These are phyloP conservation scores for Benincasa hispida DNA, from an alignment of 306 rosid species.

Conservation along the genomic window DNA sequence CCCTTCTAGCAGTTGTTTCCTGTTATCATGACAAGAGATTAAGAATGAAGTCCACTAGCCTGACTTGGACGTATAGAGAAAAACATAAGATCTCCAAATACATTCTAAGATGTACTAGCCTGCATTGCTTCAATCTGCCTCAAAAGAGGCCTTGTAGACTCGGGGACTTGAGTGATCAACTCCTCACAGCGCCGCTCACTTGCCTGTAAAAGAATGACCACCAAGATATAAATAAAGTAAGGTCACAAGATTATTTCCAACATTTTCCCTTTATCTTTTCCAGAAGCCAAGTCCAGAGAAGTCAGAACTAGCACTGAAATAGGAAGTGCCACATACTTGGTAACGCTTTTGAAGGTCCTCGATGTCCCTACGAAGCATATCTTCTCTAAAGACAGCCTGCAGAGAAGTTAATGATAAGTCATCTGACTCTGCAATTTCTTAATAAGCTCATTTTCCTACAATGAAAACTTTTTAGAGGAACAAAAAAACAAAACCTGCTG, in stretches of 20 bases:
- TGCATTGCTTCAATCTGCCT: constrained; percentile 99
- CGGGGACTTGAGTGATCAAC: constrained; percentile 92
- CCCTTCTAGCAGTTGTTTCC: constrained; percentile 88
- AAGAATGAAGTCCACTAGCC: constrained; percentile 11
- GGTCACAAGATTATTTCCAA: background rate
- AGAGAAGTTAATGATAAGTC: constrained; percentile 13
- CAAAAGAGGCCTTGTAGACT: constrained; percentile 93
- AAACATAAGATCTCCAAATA: background rate
- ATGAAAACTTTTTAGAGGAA: constrained; percentile 4
- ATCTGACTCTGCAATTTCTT: background rate
- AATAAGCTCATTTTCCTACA: constrained; percentile 2
- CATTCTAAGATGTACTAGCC: constrained; percentile 29
- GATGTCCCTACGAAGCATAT: constrained; percentile 75
- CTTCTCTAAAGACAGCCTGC: constrained; percentile 91
- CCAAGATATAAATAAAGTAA: constrained; percentile 12
- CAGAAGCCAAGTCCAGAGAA: background rate
- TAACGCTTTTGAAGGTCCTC: constrained; percentile 96
- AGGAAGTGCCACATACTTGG: constrained; percentile 44
- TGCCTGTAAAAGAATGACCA: constrained; percentile 43
- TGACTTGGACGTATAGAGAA: constrained; percentile 13
- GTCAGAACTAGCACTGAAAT: background rate
- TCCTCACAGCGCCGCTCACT: constrained; percentile 99
- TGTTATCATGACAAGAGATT: constrained; percentile 31
- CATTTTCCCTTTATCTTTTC: background rate
- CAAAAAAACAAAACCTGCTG: constrained; percentile 62